Conservation (phyloP, 768 basidiomycete species). For the Amanita exitialis region DNA sequence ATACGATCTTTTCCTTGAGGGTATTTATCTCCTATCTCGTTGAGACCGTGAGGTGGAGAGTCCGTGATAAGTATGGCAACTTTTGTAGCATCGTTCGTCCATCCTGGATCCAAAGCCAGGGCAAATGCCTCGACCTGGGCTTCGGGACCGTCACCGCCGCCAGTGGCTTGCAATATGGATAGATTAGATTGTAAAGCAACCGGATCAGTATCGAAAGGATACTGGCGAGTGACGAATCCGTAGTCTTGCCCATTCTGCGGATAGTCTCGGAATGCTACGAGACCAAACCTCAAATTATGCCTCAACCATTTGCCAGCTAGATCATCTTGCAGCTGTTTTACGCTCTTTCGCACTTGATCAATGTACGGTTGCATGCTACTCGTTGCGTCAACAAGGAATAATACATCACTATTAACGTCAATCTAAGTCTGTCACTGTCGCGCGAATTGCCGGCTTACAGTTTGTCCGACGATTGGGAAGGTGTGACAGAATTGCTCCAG, state of each 20-base stretch:
- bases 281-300: neutral
- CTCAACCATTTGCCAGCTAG: neutral
- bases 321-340: neutral
- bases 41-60: slow-evolving; percentile 50
- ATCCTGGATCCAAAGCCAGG: slow-evolving; percentile 36
- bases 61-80: slow-evolving; percentile 51
- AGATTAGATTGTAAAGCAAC: slow-evolving; percentile 21
- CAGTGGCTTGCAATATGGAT: slow-evolving; percentile 25
- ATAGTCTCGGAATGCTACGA: neutral
- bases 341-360: neutral
- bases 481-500: neutral
- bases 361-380: neutral
- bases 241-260: slow-evolving; percentile 8
- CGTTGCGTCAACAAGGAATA: neutral
- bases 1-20: slow-evolving; percentile 2
- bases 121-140: slow-evolving; percentile 46
- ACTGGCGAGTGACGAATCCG: slow-evolving; percentile 7
- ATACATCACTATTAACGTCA: neutral
- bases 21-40: slow-evolving; percentile 39
- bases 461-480: too few species aligned
- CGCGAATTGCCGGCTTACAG: too few species aligned
- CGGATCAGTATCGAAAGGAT: neutral
- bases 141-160: slow-evolving; percentile 48
- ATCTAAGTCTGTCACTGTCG: too few species aligned
- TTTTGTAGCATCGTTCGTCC: slow-evolving; percentile 40